Conservation (phyloP, 805 yeast species). For the Nakazawaea anatomiae region DNA sequence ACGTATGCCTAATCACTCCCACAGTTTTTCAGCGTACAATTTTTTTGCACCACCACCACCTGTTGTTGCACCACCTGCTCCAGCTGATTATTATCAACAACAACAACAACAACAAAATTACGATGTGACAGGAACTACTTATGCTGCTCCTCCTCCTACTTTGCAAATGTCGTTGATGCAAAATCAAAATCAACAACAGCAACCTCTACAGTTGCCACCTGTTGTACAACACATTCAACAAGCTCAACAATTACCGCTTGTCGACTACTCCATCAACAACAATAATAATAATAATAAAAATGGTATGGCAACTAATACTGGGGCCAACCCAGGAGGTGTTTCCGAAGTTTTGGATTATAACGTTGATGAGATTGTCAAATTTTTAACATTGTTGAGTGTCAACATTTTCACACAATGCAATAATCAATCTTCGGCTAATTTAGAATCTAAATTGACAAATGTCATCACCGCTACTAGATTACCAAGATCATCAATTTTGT, state of each 20-base stretch:
- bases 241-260: not conserved
- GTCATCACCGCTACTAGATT: slow-evolving; percentile 84
- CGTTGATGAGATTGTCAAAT: slow-evolving; percentile 70
- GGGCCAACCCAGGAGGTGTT: slow-evolving; percentile 52
- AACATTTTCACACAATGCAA: slow-evolving; percentile 54
- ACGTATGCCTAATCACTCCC: slow-evolving; percentile 13
- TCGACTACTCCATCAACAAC: slow-evolving; percentile 15
- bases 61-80: not conserved
- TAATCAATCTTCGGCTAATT: slow-evolving; percentile 26
- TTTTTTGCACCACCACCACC: not conserved
- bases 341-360: slow-evolving; percentile 76
- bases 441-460: slow-evolving; percentile 53
- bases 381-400: slow-evolving; percentile 66
- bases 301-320: slow-evolving; percentile 11
- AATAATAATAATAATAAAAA: slow-evolving; percentile 13
- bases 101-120: not conserved
- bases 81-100: slow-evolving; percentile 8
- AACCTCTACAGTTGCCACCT: slow-evolving; percentile 10
- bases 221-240: slow-evolving; percentile 4
- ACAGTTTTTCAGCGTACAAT: slow-evolving; percentile 1
- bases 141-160: slow-evolving; percentile 4
- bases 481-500: slow-evolving; percentile 73
- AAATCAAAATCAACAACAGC: not conserved
- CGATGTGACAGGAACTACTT: not conserved
- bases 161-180: not conserved